Base-by-base conservation (phyloP, 768 basidiomycete species). In the Amanita exitialis region DNA sequence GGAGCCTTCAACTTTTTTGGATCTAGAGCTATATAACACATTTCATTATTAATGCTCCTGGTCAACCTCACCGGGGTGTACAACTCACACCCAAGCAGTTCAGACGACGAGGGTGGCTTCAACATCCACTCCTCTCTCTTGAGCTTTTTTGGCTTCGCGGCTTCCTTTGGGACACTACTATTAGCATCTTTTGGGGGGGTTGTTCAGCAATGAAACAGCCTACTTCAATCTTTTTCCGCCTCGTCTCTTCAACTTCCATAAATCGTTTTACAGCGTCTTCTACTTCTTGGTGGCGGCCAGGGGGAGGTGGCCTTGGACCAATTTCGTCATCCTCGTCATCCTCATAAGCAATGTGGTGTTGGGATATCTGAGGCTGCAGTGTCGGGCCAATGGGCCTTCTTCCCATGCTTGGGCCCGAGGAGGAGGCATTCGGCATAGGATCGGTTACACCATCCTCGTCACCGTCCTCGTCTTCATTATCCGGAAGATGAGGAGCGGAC, bases 51-150 rank as follows among this genome's bases (percentile, higher is more conserved):
- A 49, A 23, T 13, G 30, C 54, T 8, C 34, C 25, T 9, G 32
- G 23, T 25, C n/a, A n/a, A n/a, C n/a, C n/a, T n/a, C n/a, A n/a
- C n/a, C n/a, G n/a, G n/a, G n/a, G n/a, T n/a, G 23, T 23, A 23
- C 23, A 3, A 9, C 30, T 55, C 58, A 94, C 91, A 83, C 43
- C 77, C 78, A 4, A 94, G 72, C 10, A 95, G 65, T 54, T 88
- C 87, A 1, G 87, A 83, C 1, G 82, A 78, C 16, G 84, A 80
- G 0, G 96, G 95, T 1, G 95, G 95, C 1, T 87, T 86, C 41
- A 98, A 75, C 96, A 99, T 99, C 96, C 96, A 99, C 64, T 94
- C 93, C 16, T 97, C 90, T 38, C 96, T 80, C 64, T 90, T 71
- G 35, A 81, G 69, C 35, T 77, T 76, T 64, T 91, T 92, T 9